These are phyloP conservation scores for Rhizopus microsporus DNA, from an alignment of 371 early-diverging fungal species.

Conservation along the genomic window DNA sequence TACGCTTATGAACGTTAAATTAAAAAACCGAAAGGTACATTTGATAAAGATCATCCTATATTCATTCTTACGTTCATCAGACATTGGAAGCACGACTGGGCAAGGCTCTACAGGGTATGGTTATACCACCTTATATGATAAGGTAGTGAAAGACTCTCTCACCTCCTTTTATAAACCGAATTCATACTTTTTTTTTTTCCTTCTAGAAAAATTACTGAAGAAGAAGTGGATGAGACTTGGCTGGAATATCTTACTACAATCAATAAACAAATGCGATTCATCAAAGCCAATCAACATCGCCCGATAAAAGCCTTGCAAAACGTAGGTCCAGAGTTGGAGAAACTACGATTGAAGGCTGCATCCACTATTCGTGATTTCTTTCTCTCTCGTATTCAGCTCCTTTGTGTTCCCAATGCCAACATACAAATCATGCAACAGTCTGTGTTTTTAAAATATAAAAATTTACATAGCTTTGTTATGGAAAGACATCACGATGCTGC, in stretches of 20 bases:
- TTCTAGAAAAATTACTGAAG: conserved; percentile 79
- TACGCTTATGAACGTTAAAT: conserved; percentile 72
- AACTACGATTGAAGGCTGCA: conserved; percentile 78
- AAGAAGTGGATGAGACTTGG: conserved; percentile 88
- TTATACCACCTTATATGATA: conserved; percentile 79
- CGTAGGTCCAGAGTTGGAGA: conserved; percentile 88
- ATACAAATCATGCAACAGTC: conserved; percentile 90
- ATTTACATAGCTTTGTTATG: conserved; percentile 83
- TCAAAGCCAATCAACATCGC: conserved; percentile 62
- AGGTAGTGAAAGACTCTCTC: conserved; percentile 34
- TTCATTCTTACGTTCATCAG: conserved; percentile 18
- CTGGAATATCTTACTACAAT: conserved; percentile 76
- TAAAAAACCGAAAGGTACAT: conserved; percentile 79
- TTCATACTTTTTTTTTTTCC: not conserved
- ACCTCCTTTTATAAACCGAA: not conserved
- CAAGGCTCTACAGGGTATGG: conserved; percentile 77
- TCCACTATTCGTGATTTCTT: conserved; percentile 86
- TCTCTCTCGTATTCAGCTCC: conserved; percentile 76
- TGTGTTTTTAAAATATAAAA: conserved; percentile 84
- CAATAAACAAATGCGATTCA: conserved; percentile 82
- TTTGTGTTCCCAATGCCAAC: conserved; percentile 88
- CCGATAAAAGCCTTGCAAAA: conserved; percentile 76
- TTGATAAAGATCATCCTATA: not conserved
- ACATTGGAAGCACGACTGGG: conserved; percentile 70
- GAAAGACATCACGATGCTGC: conserved; percentile 90